Base-by-base conservation (phyloP, 2,329 filamentous ascomycete genomes). In the Sarocladiaceae sp. region DNA sequence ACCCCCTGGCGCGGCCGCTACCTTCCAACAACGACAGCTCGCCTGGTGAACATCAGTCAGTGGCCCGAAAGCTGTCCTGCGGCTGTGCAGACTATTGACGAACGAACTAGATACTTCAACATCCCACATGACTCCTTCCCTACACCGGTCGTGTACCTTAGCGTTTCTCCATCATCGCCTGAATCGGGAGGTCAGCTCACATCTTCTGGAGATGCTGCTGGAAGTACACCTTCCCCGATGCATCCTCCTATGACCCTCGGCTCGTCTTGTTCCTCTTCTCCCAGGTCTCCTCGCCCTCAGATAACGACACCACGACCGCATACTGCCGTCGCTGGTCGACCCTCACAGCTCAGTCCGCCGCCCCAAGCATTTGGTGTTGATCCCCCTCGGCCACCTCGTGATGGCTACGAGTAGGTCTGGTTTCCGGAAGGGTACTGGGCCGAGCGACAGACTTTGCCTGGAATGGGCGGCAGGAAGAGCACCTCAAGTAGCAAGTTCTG, bases 371-470 rank as follows among this genome's bases (percentile, higher is more conserved):
- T 63, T 17, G 64, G 62, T 15, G 62, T 77, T 25, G 79, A 83
- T 52, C 80, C 80, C 2, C 80, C 80, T 22, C 74, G 80, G 2
- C 72, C 76, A n/a, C 66, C 80, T 51, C 75, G 66, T 47, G 71
- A 76, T 40, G 79, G 80, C 36, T 72, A 66, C 59, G 80, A 84
- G 66, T 84, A 79, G 80, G 80, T 83, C 22, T 83, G 80, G 80
- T 83, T 80, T 60, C 80, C 80, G 1, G 76, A 75, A 50, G 80
- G 80, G 5, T 84, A 81, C 61, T 83, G 79, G 80, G 80, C 80
- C n/a, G 80, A 83, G 63, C 71, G 80, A n/a, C 68, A 74, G 44
- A 52, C 59, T 23, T 46, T 54, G 3, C 59, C 64, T 15, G 29
- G 31, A 4, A 23, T 50, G 31, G 8, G 11, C 4, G 47, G 31